Percentiles rank a stretch among this genome's conserved stretches.
These are phyloP conservation scores for Xerocomellus amylosporus DNA, from an alignment of 768 basidiomycete genomes.

Conservation along the genomic window DNA sequence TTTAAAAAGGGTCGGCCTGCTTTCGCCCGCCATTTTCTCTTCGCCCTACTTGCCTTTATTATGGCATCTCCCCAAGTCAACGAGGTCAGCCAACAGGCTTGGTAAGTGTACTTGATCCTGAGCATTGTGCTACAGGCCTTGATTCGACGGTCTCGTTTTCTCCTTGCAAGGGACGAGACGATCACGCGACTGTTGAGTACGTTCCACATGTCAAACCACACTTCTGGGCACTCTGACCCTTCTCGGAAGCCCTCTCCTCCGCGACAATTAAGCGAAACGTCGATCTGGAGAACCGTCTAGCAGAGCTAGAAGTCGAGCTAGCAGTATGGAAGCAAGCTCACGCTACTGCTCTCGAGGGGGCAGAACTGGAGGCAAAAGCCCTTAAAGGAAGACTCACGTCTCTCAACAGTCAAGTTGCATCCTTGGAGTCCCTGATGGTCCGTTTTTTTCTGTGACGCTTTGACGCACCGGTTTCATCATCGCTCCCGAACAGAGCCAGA, in stretches of 20 bases:
- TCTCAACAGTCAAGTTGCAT: slow-evolving; percentile 62
- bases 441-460: not conserved
- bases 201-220: slow-evolving; percentile 12
- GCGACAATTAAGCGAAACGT: slow-evolving; percentile 61
- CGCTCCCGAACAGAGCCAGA: slow-evolving; percentile 46
- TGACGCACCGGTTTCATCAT: slow-evolving; percentile 1
- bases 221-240: slow-evolving; percentile 10
- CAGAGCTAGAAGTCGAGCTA: slow-evolving; percentile 68
- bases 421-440: slow-evolving; percentile 51
- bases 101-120: slow-evolving; percentile 42
- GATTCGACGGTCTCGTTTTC: slow-evolving; percentile 19
- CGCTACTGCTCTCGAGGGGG: slow-evolving; percentile 55
- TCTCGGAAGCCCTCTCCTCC: slow-evolving; percentile 53
- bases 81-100: slow-evolving; percentile 62
- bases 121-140: slow-evolving; percentile 14
- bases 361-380: slow-evolving; percentile 60
- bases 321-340: slow-evolving; percentile 72
- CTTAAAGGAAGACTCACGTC: slow-evolving; percentile 66
- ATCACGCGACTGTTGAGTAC: slow-evolving; percentile 60
- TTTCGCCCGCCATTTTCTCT: slow-evolving; percentile 28
- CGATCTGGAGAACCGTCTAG: slow-evolving; percentile 61
- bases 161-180: slow-evolving; percentile 59
- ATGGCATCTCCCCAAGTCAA: slow-evolving; percentile 55
- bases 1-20: slow-evolving; percentile 36
- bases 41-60: slow-evolving; percentile 38